A percentile compares a stretch with the other conserved stretches of the same genome.
phyloP scores from a whole-genome alignment of 2,329 filamentous ascomycete species.

The Fusarium cyanostomum region DNA sequence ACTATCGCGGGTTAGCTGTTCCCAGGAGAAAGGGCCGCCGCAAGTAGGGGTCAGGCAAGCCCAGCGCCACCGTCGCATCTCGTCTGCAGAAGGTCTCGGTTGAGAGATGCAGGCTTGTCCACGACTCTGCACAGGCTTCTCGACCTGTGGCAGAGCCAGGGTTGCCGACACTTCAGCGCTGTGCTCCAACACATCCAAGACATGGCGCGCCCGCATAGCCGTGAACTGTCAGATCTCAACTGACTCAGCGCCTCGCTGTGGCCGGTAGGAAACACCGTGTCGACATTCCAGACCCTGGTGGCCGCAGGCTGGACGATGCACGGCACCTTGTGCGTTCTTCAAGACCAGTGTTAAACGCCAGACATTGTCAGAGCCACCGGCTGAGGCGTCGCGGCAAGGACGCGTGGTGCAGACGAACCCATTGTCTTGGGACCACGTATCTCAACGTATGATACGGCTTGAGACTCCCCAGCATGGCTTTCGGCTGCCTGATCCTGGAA shows the following conservation, averaged over 20 bases:
- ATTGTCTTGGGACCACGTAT: background rate
- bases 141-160: too few species aligned
- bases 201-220: background rate
- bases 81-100: background rate
- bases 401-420: background rate
- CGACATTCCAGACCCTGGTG: conserved; percentile 3
- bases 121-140: too few species aligned
- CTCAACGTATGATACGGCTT: too few species aligned
- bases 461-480: too few species aligned
- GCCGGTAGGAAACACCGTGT: background rate
- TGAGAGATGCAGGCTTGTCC: background rate
- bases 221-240: conserved; percentile 8
- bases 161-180: too few species aligned
- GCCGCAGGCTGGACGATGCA: background rate
- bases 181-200: background rate
- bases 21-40: background rate
- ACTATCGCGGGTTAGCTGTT: background rate
- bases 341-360: background rate
- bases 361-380: background rate
- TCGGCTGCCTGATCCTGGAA: conserved; percentile 8
- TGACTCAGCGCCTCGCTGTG: too few species aligned
- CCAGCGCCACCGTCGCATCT: background rate
- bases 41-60: background rate
- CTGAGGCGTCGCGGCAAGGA: background rate
- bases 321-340: background rate